Evolutionary conservation across 176 grass and related monocot species (phyloP).

Genomic region (Elymus sibiricus): DNA sequence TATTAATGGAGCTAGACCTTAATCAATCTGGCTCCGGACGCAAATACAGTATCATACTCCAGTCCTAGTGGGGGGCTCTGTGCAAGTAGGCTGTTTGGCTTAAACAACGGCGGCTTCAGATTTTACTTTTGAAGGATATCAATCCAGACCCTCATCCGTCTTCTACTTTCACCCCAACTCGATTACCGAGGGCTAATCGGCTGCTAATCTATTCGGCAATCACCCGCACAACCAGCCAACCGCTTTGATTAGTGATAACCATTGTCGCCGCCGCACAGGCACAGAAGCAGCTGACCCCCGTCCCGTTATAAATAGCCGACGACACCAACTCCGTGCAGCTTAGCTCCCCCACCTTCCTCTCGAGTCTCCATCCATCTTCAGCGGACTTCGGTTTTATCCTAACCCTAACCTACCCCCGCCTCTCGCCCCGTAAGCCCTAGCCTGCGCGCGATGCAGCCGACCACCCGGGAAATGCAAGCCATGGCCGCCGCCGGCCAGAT

Average conservation of each 20-base stretch:
- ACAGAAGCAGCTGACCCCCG: neutral
- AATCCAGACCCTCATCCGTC: neutral
- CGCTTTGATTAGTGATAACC: constrained; percentile 23
- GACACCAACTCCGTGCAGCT: constrained; percentile 5
- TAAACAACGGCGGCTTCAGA: neutral
- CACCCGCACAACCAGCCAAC: neutral
- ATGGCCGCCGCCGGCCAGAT: constrained; percentile 46
- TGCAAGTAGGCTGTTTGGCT: neutral
- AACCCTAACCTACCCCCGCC: constrained; percentile 22
- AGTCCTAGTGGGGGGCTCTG: neutral
- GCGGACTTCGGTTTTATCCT: neutral
- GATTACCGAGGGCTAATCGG: neutral
- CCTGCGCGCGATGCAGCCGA: constrained; percentile 47
- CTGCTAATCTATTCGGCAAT: neutral
- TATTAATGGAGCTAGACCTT: neutral
- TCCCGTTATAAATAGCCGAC: constrained; percentile 52
- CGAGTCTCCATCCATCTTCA: constrained; percentile 4
- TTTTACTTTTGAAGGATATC: neutral
- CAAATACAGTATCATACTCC: neutral
- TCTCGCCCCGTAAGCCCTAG: constrained; percentile 27
- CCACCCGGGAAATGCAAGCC: constrained; percentile 57
- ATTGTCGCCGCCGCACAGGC: neutral
- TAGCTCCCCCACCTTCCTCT: constrained; percentile 18
- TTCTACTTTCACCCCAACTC: constrained; percentile 3
- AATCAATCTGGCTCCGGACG: neutral